These are phyloP conservation scores for Phyllosticta citrichinensis DNA, from an alignment of 2,329 filamentous ascomycete genomes.

Conservation along the genomic window DNA sequence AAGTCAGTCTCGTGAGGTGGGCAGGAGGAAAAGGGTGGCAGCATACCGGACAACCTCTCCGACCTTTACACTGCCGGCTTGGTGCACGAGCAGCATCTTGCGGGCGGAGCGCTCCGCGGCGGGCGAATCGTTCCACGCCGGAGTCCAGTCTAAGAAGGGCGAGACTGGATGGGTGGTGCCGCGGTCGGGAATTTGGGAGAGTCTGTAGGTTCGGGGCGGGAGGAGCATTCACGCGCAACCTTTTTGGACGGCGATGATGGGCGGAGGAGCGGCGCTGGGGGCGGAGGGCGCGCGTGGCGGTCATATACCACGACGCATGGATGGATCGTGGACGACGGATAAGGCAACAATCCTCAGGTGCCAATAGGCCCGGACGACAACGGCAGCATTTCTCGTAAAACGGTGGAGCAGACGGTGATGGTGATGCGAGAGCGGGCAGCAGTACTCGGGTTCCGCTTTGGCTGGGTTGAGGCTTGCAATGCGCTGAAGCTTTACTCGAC, in stretches of 20 bases:
- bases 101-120: constrained; percentile 20
- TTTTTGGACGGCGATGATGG: background rate
- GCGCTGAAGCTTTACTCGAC: background rate
- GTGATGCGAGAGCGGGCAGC: background rate
- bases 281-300: constrained; percentile 4
- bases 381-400: background rate
- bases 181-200: constrained; percentile 27
- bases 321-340: background rate
- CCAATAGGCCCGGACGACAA: background rate
- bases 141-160: constrained; percentile 24
- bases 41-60: constrained; percentile 80
- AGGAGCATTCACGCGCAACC: constrained; percentile 26
- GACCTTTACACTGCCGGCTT: constrained; percentile 83
- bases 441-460: background rate
- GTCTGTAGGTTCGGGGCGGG: constrained; percentile 29
- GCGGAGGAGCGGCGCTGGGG: constrained; percentile 4
- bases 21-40: background rate
- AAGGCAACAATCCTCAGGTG: background rate
- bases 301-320: background rate
- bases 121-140: constrained; percentile 24
- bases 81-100: constrained; percentile 79
- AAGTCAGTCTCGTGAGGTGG: background rate
- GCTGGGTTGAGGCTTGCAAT: background rate
- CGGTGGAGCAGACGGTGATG: background rate
- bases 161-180: constrained; percentile 19